Evolutionary conservation across 2,329 filamentous ascomycete species (phyloP), one percentile per base, ranked within the genome.

Genomic region (Chaetomiaceae sp.): DNA sequence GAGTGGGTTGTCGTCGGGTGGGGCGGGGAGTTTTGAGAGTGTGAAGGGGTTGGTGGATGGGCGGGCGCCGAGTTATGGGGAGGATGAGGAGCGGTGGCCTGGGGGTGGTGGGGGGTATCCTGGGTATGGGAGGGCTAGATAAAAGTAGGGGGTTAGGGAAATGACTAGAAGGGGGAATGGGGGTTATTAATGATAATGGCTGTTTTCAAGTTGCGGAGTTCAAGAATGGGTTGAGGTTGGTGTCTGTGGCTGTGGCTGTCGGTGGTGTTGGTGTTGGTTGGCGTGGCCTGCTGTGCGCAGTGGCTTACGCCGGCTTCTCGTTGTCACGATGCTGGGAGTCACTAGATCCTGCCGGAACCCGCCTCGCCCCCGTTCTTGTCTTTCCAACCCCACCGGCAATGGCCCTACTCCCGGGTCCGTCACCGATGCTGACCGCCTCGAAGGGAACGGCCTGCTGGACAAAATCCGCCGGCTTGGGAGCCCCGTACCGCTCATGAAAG

Each of bases 401-500:
- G n/a, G n/a, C n/a, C n/a, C n/a, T n/a, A n/a, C 63, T 58, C 4
- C 53, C 64, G 1, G 55, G 52, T 38, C 48, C 52, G n/a, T 42
- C 49, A n/a, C 62, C 61, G 7, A 22, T 54, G 42, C 58, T 67
- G 12, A 65, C 59, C 15, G 33, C 38, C 9, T 39, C 55, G 5
- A 62, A 68, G 47, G 65, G 65, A 56, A 55, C 31, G 64, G 64
- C 43, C 64, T 68, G 31, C 49, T 57, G 20, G 61, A 57, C 58
- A 68, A 68, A 43, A 59, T 68, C 47, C 63, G 60, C 15, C 60
- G 60, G 53, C 62, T 63, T 14, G 47, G 63, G 9, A 57, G 62
- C n/a, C 68, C 68, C 38, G 66, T 68, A 6, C 61, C 62, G 43
- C 34, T 61, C 56, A 67, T 65, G 27, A 54, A 61, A 3, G 33